phyloP scores from a whole-genome alignment of 257 asterid species.

The Leptodermis oblonga region DNA sequence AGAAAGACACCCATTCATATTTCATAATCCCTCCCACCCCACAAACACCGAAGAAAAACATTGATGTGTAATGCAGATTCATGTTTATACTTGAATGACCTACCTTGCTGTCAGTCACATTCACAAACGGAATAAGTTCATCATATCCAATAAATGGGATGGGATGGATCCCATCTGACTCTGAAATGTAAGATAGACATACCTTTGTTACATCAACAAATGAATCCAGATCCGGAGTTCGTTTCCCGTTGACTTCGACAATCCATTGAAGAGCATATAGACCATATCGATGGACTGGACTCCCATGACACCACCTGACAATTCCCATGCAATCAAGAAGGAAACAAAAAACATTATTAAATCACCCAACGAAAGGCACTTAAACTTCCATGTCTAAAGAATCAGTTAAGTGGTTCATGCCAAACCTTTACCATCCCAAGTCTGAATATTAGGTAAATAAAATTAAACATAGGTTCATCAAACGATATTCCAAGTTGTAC shows the following conservation, averaged over 20 bases:
- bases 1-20: neutral
- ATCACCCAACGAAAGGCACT: neutral
- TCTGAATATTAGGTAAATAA: neutral
- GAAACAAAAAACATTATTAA: neutral
- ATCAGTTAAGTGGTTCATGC: neutral
- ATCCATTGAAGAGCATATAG: constrained; percentile 97
- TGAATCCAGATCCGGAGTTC: constrained; percentile 85
- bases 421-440: neutral
- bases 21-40: neutral
- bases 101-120: neutral
- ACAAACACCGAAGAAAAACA: neutral
- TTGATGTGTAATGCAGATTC: neutral
- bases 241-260: constrained; percentile 91
- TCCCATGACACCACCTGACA: constrained; percentile 97
- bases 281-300: constrained; percentile 93
- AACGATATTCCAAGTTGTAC: neutral
- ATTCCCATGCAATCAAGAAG: neutral
- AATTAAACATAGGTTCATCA: neutral
- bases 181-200: neutral
- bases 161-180: neutral
- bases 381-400: neutral
- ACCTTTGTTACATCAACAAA: constrained; percentile 88
- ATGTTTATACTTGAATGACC: neutral
- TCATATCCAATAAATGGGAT: neutral
- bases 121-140: neutral